phyloP scores from a whole-genome alignment of 2,329 filamentous ascomycete genomes.

The Aspergillus piperis region DNA sequence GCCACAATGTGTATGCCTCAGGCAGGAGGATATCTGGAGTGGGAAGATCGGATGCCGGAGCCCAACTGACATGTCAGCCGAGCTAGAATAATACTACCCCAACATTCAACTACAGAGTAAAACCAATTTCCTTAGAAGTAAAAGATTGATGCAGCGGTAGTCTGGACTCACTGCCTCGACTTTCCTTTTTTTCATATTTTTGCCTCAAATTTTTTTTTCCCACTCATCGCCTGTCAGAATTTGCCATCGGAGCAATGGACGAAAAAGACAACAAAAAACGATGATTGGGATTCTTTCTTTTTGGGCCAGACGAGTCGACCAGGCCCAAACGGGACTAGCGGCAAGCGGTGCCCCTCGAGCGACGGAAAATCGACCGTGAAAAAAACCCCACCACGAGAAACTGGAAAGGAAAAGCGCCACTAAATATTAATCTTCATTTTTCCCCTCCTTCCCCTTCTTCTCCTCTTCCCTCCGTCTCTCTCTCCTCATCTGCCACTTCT shows the following conservation, averaged over 20 bases:
- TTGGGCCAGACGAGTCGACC: conserved; percentile 15
- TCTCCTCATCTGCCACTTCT: conserved; percentile 27
- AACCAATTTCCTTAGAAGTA: background rate
- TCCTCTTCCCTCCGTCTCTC: conserved; percentile 26
- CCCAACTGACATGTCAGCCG: background rate
- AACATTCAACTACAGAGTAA: background rate
- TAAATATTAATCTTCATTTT: conserved; percentile 35
- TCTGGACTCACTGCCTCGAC: background rate
- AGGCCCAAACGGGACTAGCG: conserved; percentile 18
- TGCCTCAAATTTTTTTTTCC: background rate
- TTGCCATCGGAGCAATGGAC: conserved; percentile 4
- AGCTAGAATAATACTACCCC: background rate
- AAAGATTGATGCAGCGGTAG: background rate
- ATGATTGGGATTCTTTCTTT: background rate
- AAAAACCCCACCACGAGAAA: conserved; percentile 24
- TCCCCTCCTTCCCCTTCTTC: conserved; percentile 30
- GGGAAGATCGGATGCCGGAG: background rate
- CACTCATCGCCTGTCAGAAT: background rate
- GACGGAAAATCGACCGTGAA: conserved; percentile 11
- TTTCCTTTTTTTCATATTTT: background rate
- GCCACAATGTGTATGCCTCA: background rate
- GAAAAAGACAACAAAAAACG: background rate
- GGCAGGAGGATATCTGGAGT: background rate
- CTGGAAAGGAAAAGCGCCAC: conserved; percentile 19
- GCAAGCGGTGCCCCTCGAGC: conserved; percentile 17